Conservation (phyloP, 768 basidiomycete species). For the Agaricus sinodeliciosus region DNA sequence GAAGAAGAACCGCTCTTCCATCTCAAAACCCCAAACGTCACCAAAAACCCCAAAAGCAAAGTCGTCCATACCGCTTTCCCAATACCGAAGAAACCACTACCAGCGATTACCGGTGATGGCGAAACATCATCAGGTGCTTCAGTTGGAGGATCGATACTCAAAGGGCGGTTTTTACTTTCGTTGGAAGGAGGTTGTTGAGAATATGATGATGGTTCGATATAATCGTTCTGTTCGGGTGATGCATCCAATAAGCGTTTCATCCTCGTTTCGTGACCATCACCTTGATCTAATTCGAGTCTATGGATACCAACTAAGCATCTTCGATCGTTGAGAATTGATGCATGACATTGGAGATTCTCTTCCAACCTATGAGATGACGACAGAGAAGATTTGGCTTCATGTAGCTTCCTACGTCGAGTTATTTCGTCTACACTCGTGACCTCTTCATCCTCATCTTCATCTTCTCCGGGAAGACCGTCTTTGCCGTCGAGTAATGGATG, state of each 20-base stretch:
- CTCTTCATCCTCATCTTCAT: slow-evolving; percentile 4
- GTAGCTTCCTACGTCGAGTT: slow-evolving; percentile 7
- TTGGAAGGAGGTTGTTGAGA: background rate
- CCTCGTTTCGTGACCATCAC: slow-evolving; percentile 37
- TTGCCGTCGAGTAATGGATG: slow-evolving; percentile 12
- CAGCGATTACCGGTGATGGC: background rate
- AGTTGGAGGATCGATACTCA: slow-evolving; percentile 6
- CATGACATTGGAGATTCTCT: slow-evolving; percentile 8
- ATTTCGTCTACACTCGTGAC: slow-evolving; percentile 13
- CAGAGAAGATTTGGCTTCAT: background rate
- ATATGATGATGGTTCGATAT: no score
- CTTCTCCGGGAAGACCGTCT: slow-evolving; percentile 9
- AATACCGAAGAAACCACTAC: background rate
- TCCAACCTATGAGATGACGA: background rate
- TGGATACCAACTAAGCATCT: slow-evolving; percentile 62
- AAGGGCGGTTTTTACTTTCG: background rate
- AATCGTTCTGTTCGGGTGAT: background rate
- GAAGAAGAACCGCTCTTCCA: background rate
- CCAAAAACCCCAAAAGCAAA: slow-evolving; percentile 7
- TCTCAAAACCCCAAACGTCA: slow-evolving; percentile 14
- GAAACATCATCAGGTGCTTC: background rate
- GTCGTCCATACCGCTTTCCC: slow-evolving; percentile 12
- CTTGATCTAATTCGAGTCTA: slow-evolving; percentile 47
- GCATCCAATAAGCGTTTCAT: slow-evolving; percentile 52
- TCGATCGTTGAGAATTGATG: slow-evolving; percentile 27